Evolutionary conservation across 208 protist species (phyloP), one percentile per base, ranked within the genome.

Genomic region (Acanthamoeba healyi): DNA sequence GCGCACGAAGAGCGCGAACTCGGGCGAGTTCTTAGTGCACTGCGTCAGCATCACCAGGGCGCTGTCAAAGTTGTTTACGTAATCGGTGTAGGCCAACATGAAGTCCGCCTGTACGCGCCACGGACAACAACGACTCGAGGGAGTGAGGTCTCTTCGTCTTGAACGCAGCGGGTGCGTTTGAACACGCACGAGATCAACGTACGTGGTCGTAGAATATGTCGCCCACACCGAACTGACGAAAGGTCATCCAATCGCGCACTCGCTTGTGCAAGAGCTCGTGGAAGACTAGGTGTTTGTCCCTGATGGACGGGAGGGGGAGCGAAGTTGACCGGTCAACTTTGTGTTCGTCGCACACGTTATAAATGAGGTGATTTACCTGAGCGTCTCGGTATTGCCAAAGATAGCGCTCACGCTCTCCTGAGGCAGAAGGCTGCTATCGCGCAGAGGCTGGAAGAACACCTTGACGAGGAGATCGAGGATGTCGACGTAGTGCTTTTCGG

Each of bases 131-230:
- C 42, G 9, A 72, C 63, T 4, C 19, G 63, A 29, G 4, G n/a
- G 63, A 10, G 9, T 61, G 54, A 7, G 54, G 44, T 49, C 9
- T 49, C 44, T 15, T 49, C 44, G 12, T 49, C 44, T 4, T 12
- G 44, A 49, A 12, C n/a, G n/a, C n/a, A n/a, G n/a, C 22, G 54
- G 22, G 54, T 61, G 22, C 15, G 54, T 22, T 67, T 22, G 61
- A 67, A 67, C 26, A 36, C 3, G 10, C 29, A 67, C 29, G 10
- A 36, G 38, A n/a, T 2, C 1, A 17, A 51, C 34, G 72, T 29
- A 82, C 72, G 42, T 82, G 72, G 72, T 82, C 72, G 38, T 82
- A 82, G 38, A 82, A 82, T 7, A 82, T 82, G 38, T 82, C 72
- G 72, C 72, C 72, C 38, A 82, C 17, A 17, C 72, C 72, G 38